A percentile compares a stretch with the other conserved stretches of the same genome.
phyloP scores from a whole-genome alignment of 768 basidiomycete genomes.

The Lactifluus volemus region DNA sequence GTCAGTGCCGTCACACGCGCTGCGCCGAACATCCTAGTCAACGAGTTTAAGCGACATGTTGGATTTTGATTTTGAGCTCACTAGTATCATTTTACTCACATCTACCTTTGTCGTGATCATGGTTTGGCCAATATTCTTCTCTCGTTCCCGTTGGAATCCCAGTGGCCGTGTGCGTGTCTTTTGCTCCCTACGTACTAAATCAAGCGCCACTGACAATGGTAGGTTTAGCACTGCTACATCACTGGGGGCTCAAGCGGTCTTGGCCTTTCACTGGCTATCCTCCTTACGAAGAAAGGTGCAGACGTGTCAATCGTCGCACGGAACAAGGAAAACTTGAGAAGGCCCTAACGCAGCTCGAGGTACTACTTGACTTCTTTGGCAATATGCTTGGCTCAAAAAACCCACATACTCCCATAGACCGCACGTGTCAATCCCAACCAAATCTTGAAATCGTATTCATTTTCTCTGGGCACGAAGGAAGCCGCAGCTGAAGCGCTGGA shows the following conservation, averaged over 20 bases:
- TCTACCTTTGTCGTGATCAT: constrained; percentile 6
- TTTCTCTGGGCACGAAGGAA: constrained; percentile 44
- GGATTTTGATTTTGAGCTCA: background rate
- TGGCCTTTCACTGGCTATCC: constrained; percentile 62
- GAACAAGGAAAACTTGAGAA: constrained; percentile 52
- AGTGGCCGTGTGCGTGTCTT: constrained; percentile 20
- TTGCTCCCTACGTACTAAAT: background rate
- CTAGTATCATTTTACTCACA: background rate
- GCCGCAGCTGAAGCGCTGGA: constrained; percentile 55
- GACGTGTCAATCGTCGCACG: constrained; percentile 83
- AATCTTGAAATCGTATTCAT: constrained; percentile 56
- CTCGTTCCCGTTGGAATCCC: constrained; percentile 25
- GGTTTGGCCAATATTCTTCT: constrained; percentile 22
- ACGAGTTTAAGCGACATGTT: background rate
- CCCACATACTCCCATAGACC: constrained; percentile 30
- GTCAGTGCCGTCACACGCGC: no score
- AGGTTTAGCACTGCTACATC: constrained; percentile 66
- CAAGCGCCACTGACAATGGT: background rate
- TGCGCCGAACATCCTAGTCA: no score
- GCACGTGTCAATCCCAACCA: constrained; percentile 49
- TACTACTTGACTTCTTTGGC: constrained; percentile 21
- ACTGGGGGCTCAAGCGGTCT: constrained; percentile 81
- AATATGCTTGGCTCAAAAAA: background rate
- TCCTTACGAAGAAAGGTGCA: constrained; percentile 61
- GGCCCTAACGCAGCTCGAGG: constrained; percentile 59